These are phyloP conservation scores for Amanita subjunquillea DNA, from an alignment of 768 basidiomycete species.

Conservation along the genomic window DNA sequence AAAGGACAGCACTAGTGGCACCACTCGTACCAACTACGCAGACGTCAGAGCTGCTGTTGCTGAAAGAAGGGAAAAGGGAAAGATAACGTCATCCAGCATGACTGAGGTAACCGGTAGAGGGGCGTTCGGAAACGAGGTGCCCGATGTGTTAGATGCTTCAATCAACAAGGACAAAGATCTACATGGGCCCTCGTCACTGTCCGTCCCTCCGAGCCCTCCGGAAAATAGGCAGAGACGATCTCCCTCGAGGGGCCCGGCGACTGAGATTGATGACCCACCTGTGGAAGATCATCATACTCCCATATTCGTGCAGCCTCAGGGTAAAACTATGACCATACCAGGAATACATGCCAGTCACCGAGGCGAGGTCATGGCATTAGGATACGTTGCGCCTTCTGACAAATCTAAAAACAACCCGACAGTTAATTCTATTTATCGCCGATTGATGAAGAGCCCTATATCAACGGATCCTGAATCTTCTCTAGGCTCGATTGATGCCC, in stretches of 20 bases:
- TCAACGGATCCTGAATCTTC: conserved; percentile 9
- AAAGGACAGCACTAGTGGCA: conserved; percentile 22
- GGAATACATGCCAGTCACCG: conserved; percentile 79
- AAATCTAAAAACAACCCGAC: conserved; percentile 35
- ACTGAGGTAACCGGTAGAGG: conserved; percentile 7
- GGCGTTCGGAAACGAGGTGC: background rate
- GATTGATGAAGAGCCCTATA: conserved; percentile 54
- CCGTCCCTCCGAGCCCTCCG: conserved; percentile 2
- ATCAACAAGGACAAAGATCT: background rate
- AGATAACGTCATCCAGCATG: conserved; percentile 5
- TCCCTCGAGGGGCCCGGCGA: conserved; percentile 17
- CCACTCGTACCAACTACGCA: conserved; percentile 51
- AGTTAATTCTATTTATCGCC: conserved; percentile 59
- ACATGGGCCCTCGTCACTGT: conserved; percentile 14
- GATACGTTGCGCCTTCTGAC: conserved; percentile 48
- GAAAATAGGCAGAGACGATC: background rate
- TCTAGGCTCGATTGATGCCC: conserved; percentile 10
- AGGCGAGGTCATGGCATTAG: conserved; percentile 82
- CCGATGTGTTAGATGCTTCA: background rate
- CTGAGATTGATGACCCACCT: conserved; percentile 19
- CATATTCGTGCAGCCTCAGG: conserved; percentile 70
- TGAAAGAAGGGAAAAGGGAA: conserved; percentile 46
- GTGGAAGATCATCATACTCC: conserved; percentile 24
- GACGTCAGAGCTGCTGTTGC: conserved; percentile 72
- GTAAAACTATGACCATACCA: conserved; percentile 78